Evolutionary conservation across 2,329 filamentous ascomycete genomes (phyloP), one percentile per base, ranked within the genome.

Genomic region (Calonectria henricotiae): DNA sequence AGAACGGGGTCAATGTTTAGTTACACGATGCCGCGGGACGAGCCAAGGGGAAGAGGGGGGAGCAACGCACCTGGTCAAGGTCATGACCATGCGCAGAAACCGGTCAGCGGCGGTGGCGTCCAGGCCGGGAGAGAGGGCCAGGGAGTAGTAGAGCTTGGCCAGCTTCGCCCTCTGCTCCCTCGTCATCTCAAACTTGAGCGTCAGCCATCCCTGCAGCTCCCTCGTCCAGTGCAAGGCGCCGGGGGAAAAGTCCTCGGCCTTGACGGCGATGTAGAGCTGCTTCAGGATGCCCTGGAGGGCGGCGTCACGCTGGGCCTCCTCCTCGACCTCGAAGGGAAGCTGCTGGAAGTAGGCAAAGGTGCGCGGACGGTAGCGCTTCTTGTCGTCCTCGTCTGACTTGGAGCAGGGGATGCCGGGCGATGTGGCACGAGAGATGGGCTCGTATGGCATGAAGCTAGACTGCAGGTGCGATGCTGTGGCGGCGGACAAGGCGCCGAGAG

Each of bases 211-310:
- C 80, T 95, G 91, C 58, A 99, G 91, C 88, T 99, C 96, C 75
- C 96, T 91, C 17, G 96, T 98, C 96, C 96, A 99, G 83, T 99
- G 96, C 71, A 98, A 88, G 32, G 96, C 96, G 39, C 96, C 96
- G 0, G 96, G 94, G 27, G 93, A 92, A 83, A 98, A 98, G 83
- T 99, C 96, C 74, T 98, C 95, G 4, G 96, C 93, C 80, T 95
- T 92, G 73, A 99, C 88, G 68, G 96, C 90, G 76, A 98, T 94
- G 82, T 98, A 98, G 35, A 99, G 91, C 79, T 98, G 94, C 81
- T 95, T 96, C 76, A 98, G 88, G 77, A 98, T 98, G 80, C 95
- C 94, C 54, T 92, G 88, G 55, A 99, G 86, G 72, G 95, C 94
- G 62, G 88, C 88, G 80, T 97, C 92, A 73, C 95, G 90, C 83